Evolutionary conservation across 2,329 filamentous ascomycete species (phyloP).

Genomic region (Diaporthe humulicola): DNA sequence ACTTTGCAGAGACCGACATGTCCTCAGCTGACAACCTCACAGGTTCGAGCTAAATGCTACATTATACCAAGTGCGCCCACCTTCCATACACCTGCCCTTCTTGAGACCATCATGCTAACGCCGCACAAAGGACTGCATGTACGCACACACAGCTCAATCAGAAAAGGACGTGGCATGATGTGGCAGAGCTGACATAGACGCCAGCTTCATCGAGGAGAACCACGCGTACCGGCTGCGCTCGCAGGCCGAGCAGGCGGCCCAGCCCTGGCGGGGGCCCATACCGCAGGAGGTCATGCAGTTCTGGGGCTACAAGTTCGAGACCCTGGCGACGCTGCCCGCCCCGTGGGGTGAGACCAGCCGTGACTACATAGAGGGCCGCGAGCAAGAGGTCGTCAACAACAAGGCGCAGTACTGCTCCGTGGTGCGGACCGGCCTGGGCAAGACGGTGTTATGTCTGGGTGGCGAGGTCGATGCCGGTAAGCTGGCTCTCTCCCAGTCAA

Average conservation of each 20-base stretch:
- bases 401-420: conserved; percentile 96
- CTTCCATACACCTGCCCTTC: conserved; percentile 30
- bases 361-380: conserved; percentile 83
- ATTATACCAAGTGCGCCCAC: conserved; percentile 80
- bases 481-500: conserved; percentile 42
- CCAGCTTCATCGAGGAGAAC: conserved; percentile 93
- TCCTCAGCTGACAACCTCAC: conserved; percentile 43
- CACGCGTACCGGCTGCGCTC: conserved; percentile 78
- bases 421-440: conserved; percentile 88
- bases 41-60: conserved; percentile 98
- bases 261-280: conserved; percentile 52
- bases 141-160: conserved; percentile 46
- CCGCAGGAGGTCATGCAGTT: conserved; percentile 89
- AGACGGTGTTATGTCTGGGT: conserved; percentile 80
- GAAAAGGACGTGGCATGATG: too few species aligned
- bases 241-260: conserved; percentile 69
- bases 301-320: conserved; percentile 99
- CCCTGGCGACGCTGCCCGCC: conserved; percentile 79
- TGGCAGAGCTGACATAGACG: conserved; percentile 37
- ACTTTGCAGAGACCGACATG: neutral
- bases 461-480: conserved; percentile 93
- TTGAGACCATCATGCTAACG: conserved; percentile 43
- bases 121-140: conserved; percentile 66
- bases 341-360: conserved; percentile 81
- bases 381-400: conserved; percentile 83